Percentiles rank a stretch among this genome's conserved stretches.
Evolutionary conservation across 306 rosid species (phyloP).

Genomic region (Rosa lucieae): DNA sequence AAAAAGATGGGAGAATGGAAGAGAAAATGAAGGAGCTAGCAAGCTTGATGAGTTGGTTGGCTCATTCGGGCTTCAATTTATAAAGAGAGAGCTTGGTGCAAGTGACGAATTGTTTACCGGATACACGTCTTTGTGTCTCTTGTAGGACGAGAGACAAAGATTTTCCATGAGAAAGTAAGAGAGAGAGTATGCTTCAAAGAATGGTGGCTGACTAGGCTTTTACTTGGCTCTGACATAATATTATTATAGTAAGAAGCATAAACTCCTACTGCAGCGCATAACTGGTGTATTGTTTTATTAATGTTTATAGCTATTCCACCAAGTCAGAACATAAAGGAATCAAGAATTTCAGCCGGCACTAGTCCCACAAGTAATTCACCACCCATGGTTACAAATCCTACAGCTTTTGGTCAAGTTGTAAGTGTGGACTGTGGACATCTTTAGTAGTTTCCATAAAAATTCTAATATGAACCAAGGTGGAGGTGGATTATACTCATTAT

Average conservation of each 20-base stretch:
- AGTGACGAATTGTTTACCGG: slow-evolving; percentile 25
- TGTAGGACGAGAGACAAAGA: slow-evolving; percentile 29
- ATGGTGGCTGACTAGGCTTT: slow-evolving; percentile 35
- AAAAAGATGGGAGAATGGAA: slow-evolving; percentile 1
- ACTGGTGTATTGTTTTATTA: neutral
- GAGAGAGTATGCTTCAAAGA: neutral
- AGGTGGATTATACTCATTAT: too few species aligned
- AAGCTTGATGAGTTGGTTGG: slow-evolving; percentile 14
- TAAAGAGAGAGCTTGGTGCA: slow-evolving; percentile 29
- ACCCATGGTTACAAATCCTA: neutral
- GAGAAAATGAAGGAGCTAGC: slow-evolving; percentile 25
- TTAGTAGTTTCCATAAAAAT: neutral
- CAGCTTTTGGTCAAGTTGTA: slow-evolving; percentile 5
- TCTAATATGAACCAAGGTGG: too few species aligned
- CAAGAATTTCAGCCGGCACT: slow-evolving; percentile 2
- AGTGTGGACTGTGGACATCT: neutral
- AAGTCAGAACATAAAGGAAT: neutral
- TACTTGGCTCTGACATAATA: slow-evolving; percentile 32
- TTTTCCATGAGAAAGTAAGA: neutral
- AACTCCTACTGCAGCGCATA: slow-evolving; percentile 8
- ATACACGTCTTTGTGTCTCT: slow-evolving; percentile 46
- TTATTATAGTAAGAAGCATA: slow-evolving; percentile 9
- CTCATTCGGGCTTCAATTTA: slow-evolving; percentile 31
- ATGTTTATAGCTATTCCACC: slow-evolving; percentile 1
- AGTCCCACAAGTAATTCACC: neutral